Percentiles rank a stretch among this genome's conserved stretches.
These are phyloP conservation scores for Nothophytophthora sp. DNA, from an alignment of 352 stramenopile genomes.

Conservation along the genomic window DNA sequence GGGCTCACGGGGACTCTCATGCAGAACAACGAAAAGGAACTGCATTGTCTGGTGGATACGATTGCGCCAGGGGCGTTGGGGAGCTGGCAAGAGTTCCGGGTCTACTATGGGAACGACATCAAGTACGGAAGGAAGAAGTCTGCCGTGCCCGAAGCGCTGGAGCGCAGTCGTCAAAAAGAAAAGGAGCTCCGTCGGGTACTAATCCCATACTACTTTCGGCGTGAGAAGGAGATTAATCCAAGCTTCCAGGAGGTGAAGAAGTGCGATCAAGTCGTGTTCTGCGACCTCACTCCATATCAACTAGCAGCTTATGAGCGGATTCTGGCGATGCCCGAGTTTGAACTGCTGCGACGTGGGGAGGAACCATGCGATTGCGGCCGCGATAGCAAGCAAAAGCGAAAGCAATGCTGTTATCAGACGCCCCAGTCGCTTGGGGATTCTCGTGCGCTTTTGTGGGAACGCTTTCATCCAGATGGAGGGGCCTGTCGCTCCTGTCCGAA, in stretches of 20 bases:
- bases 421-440: conserved; percentile 27
- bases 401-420: conserved; percentile 65
- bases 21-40: conserved; percentile 87
- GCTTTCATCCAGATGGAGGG: conserved; percentile 55
- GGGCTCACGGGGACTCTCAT: conserved; percentile 90
- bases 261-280: conserved; percentile 80
- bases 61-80: conserved; percentile 70
- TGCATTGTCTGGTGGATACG: conserved; percentile 77
- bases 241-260: conserved; percentile 75
- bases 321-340: conserved; percentile 71
- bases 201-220: conserved; percentile 64
- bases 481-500: conserved; percentile 67
- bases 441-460: conserved; percentile 55
- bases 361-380: conserved; percentile 68
- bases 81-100: conserved; percentile 66
- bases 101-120: conserved; percentile 81
- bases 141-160: conserved; percentile 55
- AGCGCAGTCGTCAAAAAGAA: conserved; percentile 68
- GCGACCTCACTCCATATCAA: conserved; percentile 73
- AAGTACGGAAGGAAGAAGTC: conserved; percentile 86
- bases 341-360: conserved; percentile 62
- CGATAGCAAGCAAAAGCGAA: conserved; percentile 54
- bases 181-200: conserved; percentile 61
- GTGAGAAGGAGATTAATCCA: conserved; percentile 76
- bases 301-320: conserved; percentile 71